Evolutionary conservation across 805 yeast species (phyloP).

Genomic region (Candida maltosa): DNA sequence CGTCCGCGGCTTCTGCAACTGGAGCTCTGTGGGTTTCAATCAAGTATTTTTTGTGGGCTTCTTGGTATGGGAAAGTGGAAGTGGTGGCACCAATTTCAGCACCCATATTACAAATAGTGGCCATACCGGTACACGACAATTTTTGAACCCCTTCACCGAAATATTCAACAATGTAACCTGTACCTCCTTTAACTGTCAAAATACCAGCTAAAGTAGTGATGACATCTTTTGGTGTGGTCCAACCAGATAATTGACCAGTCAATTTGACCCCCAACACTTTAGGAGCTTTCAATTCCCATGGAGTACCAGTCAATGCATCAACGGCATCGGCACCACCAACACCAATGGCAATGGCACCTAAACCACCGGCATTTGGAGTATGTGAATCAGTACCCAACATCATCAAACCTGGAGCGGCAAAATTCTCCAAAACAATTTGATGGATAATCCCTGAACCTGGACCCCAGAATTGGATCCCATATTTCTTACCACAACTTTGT

Average conservation of each 20-base stretch:
- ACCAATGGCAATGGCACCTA: slow-evolving; percentile 98
- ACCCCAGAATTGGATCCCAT: slow-evolving; percentile 98
- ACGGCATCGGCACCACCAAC: slow-evolving; percentile 99
- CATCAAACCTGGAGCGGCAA: slow-evolving; percentile 94
- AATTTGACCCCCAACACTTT: slow-evolving; percentile 90
- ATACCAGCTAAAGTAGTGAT: slow-evolving; percentile 89
- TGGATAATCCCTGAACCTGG: slow-evolving; percentile 99
- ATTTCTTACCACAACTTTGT: slow-evolving; percentile 87
- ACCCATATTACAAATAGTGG: slow-evolving; percentile 99
- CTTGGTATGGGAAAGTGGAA: slow-evolving; percentile 92
- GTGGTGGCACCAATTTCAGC: slow-evolving; percentile 99
- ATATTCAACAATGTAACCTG: slow-evolving; percentile 94
- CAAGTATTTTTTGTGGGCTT: slow-evolving; percentile 74
- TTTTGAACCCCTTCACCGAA: slow-evolving; percentile 91
- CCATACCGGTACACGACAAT: slow-evolving; percentile 98
- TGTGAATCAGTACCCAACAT: slow-evolving; percentile 98
- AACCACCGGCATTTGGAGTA: slow-evolving; percentile 98
- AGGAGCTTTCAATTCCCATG: slow-evolving; percentile 99
- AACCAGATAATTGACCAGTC: slow-evolving; percentile 84
- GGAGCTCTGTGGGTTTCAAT: slow-evolving; percentile 80
- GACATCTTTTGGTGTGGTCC: slow-evolving; percentile 97
- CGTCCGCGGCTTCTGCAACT: slow-evolving; percentile 76
- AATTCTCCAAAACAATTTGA: slow-evolving; percentile 95
- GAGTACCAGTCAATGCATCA: slow-evolving; percentile 93
- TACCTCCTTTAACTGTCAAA: slow-evolving; percentile 96